Evolutionary conservation across 257 asterid genomes (phyloP).

Genomic region (Eucommia ulmoides): DNA sequence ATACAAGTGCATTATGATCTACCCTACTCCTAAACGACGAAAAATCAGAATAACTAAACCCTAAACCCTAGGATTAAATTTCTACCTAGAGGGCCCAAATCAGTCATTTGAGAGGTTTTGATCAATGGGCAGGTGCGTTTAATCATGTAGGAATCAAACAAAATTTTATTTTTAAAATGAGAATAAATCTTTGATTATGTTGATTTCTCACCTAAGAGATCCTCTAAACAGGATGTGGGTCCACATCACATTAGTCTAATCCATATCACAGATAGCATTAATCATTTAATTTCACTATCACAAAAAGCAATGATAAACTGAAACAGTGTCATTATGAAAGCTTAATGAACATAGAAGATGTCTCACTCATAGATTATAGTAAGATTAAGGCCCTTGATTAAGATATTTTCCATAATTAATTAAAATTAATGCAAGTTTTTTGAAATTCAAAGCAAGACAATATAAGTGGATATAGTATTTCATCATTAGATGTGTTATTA

Average conservation of each 20-base stretch:
- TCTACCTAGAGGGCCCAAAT: neutral
- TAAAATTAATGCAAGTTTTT: too few relatives aligned
- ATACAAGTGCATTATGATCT: too few relatives aligned
- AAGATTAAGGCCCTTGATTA: too few relatives aligned
- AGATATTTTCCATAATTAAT: too few relatives aligned
- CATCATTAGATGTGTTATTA: too few relatives aligned
- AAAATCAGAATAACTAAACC: neutral
- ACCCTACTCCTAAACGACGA: too few relatives aligned
- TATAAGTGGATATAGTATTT: too few relatives aligned
- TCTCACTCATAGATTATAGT: too few relatives aligned
- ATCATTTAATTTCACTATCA: slow-evolving; percentile 34
- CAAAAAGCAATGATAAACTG: neutral
- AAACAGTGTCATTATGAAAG: too few relatives aligned
- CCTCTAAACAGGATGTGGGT: slow-evolving; percentile 16
- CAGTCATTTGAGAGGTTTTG: slow-evolving; percentile 12
- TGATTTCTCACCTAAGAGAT: slow-evolving; percentile 39
- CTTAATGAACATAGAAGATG: too few relatives aligned
- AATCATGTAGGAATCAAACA: slow-evolving; percentile 20
- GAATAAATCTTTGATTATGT: slow-evolving; percentile 17
- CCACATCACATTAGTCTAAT: slow-evolving; percentile 15
- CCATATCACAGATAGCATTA: slow-evolving; percentile 18
- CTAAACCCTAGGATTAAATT: neutral
- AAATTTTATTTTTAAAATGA: neutral
- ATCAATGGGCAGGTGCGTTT: neutral
- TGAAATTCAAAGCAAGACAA: too few relatives aligned